Evolutionary conservation across 192 early-diverging fungal genomes (phyloP), one percentile per base, ranked within the genome.

Genomic region (Thoreauomyces humboldtii): DNA sequence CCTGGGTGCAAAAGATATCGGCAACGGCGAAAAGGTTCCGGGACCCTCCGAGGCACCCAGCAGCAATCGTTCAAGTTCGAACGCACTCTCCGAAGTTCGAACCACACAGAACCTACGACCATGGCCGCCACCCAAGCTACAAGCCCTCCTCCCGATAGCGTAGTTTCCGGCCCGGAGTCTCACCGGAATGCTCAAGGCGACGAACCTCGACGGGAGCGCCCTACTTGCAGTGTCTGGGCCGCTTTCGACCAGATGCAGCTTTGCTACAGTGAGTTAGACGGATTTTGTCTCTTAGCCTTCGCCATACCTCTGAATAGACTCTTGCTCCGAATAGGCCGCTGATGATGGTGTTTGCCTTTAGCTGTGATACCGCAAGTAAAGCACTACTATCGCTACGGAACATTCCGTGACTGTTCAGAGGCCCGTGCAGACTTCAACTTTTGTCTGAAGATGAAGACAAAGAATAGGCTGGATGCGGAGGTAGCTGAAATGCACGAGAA

Each of bases 321-420:
- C 38, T n/a, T n/a, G 11, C 38, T 41, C 38, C 38, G 38, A 9
- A 17, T 3, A 7, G n/a, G n/a, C n/a, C n/a, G n/a, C n/a, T n/a
- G n/a, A n/a, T n/a, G n/a, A n/a, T n/a, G n/a, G n/a, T n/a, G n/a
- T n/a, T 55, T n/a, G 7, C 32, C 37, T 48, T 2, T 17, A 77
- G 75, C 75, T 15, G 38, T 67, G n/a, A 14, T 71, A 27, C 76
- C 76, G 14, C 79, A 83, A 60, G 59, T 77, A 33, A 78, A 73
- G 63, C 55, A 74, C 41, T 83, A 76, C 67, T 83, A 81, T 48
- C 59, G 75, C 5, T 73, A 79, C 37, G 81, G 81, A 1, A 70
- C 44, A n/a, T 60, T 77, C 35, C 33, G 71, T 15, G 74, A 81
- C 63, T 83, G 81, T 63, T 24, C 68, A 1, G 42, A 35, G 11